Evolutionary conservation across 2,329 filamentous ascomycete species (phyloP).

Genomic region (Pyricularia sp.): DNA sequence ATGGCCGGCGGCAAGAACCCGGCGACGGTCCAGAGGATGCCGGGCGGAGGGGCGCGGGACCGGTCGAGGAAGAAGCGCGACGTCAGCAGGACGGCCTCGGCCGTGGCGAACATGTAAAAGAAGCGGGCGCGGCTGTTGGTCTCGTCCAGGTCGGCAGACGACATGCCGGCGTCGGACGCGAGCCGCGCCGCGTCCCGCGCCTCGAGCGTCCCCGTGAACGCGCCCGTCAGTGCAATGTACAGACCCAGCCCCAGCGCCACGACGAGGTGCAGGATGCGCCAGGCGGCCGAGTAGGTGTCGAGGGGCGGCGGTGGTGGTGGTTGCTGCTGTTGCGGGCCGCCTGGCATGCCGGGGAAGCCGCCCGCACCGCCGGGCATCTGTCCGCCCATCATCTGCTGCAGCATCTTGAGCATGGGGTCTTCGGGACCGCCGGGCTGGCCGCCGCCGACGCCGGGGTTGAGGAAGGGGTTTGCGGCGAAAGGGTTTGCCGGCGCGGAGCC

Average conservation of each 20-base stretch:
- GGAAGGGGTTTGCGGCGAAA: constrained; percentile 11
- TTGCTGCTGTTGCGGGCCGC: constrained; percentile 17
- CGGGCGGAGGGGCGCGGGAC: constrained; percentile 33
- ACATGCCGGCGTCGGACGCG: constrained; percentile 5
- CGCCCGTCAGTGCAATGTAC: constrained; percentile 55
- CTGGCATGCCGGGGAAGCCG: constrained; percentile 26
- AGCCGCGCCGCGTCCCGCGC: constrained; percentile 35
- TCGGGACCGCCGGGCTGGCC: constrained; percentile 24
- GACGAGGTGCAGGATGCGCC: constrained; percentile 61
- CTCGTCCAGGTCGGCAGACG: constrained; percentile 11
- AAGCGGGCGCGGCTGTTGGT: constrained; percentile 30
- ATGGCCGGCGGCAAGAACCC: constrained; percentile 54
- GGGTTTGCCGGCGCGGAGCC: constrained; percentile 6
- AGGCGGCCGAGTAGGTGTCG: constrained; percentile 36
- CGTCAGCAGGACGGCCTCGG: constrained; percentile 59
- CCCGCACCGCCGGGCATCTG: constrained; percentile 16
- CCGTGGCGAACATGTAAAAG: constrained; percentile 72
- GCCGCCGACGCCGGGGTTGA: constrained; percentile 15
- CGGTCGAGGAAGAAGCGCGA: constrained; percentile 59
- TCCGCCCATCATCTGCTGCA: constrained; percentile 54
- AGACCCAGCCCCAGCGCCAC: constrained; percentile 57
- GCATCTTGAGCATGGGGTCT: constrained; percentile 63
- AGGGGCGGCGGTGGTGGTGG: constrained; percentile 21
- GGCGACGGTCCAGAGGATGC: constrained; percentile 49
- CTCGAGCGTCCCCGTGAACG: constrained; percentile 53